Percentiles rank a stretch among this genome's conserved stretches.
Conservation (phyloP, 108 stramenopile genomes). For the Nitzschia putrida region DNA sequence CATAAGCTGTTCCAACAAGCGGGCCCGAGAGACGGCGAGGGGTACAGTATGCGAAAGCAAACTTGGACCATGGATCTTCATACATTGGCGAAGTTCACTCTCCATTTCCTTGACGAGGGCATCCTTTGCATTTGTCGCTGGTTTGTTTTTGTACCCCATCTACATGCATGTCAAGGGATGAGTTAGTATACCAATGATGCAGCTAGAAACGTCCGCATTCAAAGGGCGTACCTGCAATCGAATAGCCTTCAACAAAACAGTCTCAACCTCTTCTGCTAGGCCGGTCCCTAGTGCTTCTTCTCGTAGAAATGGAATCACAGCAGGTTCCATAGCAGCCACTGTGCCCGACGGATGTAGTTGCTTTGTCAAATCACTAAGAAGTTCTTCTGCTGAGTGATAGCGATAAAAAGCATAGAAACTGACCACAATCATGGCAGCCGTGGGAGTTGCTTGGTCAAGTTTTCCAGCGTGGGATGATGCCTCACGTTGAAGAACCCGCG, state of each 20-base stretch:
- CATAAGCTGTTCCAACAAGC: constrained; percentile 44
- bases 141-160: constrained; percentile 30
- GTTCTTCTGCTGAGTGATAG: constrained; percentile 49
- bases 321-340: constrained; percentile 22
- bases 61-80: constrained; percentile 21
- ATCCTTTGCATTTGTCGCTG: constrained; percentile 35
- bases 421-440: constrained; percentile 75
- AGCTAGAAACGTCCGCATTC: not conserved
- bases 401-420: constrained; percentile 80
- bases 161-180: not conserved
- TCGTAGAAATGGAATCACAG: constrained; percentile 60
- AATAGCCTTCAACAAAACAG: constrained; percentile 55
- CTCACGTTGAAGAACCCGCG: constrained; percentile 62
- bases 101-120: constrained; percentile 35
- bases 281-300: constrained; percentile 13
- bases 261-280: constrained; percentile 60
- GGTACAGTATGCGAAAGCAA: constrained; percentile 36
- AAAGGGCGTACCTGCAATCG: constrained; percentile 37
- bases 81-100: constrained; percentile 29
- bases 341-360: constrained; percentile 20
- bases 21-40: constrained; percentile 26
- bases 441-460: constrained; percentile 56
- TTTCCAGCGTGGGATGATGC: constrained; percentile 62
- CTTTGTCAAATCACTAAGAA: constrained; percentile 24
- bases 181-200: constrained; percentile 1